A percentile compares a stretch with the other conserved stretches of the same genome.
These are phyloP conservation scores for Vaccinium corymbosum DNA, from an alignment of 148 eudicot species.

Conservation along the genomic window DNA sequence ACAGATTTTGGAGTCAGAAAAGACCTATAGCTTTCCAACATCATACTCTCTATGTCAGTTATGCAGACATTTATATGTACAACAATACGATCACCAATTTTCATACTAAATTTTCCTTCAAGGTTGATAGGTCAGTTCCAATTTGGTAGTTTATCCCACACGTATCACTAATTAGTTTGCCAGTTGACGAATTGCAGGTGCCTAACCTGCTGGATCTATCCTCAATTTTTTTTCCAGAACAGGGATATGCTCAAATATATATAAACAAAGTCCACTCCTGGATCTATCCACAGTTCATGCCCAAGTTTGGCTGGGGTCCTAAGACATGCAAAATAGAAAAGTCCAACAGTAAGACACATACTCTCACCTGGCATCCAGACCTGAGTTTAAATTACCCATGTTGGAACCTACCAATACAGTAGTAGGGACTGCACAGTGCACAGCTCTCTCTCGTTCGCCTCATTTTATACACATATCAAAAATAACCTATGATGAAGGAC, in stretches of 20 bases:
- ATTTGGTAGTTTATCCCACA: not conserved
- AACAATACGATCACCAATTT: not conserved
- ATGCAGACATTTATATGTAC: not conserved
- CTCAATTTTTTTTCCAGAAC: not conserved
- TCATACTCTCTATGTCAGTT: not conserved
- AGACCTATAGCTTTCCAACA: not conserved
- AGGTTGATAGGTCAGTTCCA: not conserved
- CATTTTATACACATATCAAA: not conserved
- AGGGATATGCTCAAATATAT: not conserved
- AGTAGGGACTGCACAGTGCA: not conserved
- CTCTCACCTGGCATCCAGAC: not conserved
- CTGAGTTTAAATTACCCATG: not conserved
- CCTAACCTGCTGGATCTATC: not conserved
- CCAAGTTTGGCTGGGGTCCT: not conserved
- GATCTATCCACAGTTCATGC: not conserved
- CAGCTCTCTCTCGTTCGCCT: not conserved
- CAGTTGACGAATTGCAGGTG: not conserved
- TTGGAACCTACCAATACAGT: not conserved
- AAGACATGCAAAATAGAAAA: not conserved
- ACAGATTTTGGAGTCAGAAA: not conserved
- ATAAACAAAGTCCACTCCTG: not conserved
- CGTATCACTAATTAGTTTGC: not conserved
- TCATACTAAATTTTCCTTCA: not conserved
- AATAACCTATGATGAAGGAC: not conserved
- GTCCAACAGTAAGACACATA: not conserved